Conservation (phyloP, 129 eudicot genomes). For the Artemisia tridentata region DNA sequence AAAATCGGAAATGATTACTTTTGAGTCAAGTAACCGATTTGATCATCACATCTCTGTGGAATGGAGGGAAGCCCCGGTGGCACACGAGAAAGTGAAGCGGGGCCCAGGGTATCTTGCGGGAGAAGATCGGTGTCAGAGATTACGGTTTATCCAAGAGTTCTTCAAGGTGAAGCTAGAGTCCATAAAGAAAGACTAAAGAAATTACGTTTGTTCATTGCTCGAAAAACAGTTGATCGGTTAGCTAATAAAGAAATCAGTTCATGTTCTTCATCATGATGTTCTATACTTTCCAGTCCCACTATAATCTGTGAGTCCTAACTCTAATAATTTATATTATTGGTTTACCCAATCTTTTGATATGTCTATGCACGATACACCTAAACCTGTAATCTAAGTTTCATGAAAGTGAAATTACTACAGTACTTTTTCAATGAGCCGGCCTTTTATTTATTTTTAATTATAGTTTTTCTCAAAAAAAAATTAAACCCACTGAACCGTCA, state of each 20-base stretch:
- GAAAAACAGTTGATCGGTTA: slow-evolving; percentile 69
- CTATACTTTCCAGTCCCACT: too few relatives aligned
- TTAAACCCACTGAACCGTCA: too few relatives aligned
- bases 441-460: too few relatives aligned
- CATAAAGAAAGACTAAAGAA: slow-evolving; percentile 54
- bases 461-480: too few relatives aligned
- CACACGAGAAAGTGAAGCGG: background rate
- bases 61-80: background rate
- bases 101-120: slow-evolving; percentile 13
- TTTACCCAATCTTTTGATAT: too few relatives aligned
- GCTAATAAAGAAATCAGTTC: slow-evolving; percentile 46
- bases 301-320: too few relatives aligned
- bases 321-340: too few relatives aligned
- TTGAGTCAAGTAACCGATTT: slow-evolving; percentile 42
- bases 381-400: too few relatives aligned
- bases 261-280: too few relatives aligned
- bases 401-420: too few relatives aligned
- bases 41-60: slow-evolving; percentile 12
- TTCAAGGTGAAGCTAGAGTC: slow-evolving; percentile 25
- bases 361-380: too few relatives aligned
- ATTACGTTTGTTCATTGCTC: slow-evolving; percentile 74
- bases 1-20: slow-evolving; percentile 64
- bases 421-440: too few relatives aligned
- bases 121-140: slow-evolving; percentile 84
- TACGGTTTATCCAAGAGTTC: slow-evolving; percentile 52